Evolutionary conservation across 164 flowering plant species (phyloP).

Genomic region (Saururus chinensis): DNA sequence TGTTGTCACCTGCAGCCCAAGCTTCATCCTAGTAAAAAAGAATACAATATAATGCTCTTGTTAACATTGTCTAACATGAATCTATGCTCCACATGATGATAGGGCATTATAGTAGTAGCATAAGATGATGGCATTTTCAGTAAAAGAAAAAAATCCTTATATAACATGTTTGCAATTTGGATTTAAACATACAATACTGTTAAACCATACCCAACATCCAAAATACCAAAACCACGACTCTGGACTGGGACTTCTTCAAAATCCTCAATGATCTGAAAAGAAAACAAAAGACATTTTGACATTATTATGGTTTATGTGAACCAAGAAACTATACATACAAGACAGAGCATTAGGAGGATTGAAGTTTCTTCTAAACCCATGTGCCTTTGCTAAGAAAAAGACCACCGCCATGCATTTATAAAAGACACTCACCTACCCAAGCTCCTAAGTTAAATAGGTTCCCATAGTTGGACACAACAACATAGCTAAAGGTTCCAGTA

Average conservation of each 20-base stretch:
- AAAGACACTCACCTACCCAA: constrained; percentile 71
- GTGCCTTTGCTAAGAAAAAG: constrained; percentile 95
- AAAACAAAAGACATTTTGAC: background rate
- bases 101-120: background rate
- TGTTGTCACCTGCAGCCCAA: constrained; percentile 99
- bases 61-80: background rate
- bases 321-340: background rate
- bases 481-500: constrained; percentile 89
- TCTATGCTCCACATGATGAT: background rate
- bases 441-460: constrained; percentile 93
- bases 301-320: background rate
- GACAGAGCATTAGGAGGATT: background rate
- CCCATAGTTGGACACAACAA: constrained; percentile 98
- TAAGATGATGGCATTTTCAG: background rate
- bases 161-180: background rate
- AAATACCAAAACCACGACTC: constrained; percentile 97
- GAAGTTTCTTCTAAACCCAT: constrained; percentile 41
- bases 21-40: constrained; percentile 67
- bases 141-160: too few species aligned
- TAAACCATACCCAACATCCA: constrained; percentile 94
- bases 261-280: constrained; percentile 74
- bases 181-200: constrained; percentile 29
- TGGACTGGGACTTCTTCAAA: constrained; percentile 93
- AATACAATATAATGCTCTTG: background rate
- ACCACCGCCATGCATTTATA: constrained; percentile 69